These are phyloP conservation scores for Coleophoma cylindrospora DNA, from an alignment of 2,329 filamentous ascomycete genomes.

Conservation along the genomic window DNA sequence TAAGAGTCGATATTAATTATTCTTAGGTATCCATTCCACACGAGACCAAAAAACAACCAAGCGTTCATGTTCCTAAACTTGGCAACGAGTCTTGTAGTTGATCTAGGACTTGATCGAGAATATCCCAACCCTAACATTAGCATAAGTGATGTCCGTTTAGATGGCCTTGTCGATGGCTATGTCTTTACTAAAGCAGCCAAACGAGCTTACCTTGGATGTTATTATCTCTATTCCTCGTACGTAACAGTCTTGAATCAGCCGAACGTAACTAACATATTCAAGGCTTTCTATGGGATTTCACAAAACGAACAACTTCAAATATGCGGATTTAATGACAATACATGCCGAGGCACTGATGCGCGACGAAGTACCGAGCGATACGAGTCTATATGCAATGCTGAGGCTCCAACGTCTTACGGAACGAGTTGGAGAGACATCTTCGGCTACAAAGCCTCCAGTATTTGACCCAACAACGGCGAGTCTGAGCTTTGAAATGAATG, in stretches of 20 bases:
- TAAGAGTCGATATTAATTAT: neutral
- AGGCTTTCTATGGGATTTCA: slow-evolving; percentile 16
- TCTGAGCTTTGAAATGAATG: slow-evolving; percentile 17
- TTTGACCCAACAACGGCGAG: slow-evolving; percentile 9
- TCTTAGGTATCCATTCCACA: slow-evolving; percentile 22
- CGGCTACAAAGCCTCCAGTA: slow-evolving; percentile 1
- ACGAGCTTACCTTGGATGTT: slow-evolving; percentile 23
- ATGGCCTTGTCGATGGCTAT: slow-evolving; percentile 12
- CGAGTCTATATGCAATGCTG: slow-evolving; percentile 8
- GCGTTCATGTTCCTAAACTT: slow-evolving; percentile 25
- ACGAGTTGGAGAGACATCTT: slow-evolving; percentile 8
- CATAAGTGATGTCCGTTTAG: slow-evolving; percentile 9
- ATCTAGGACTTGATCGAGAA: slow-evolving; percentile 24
- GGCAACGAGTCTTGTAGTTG: slow-evolving; percentile 25
- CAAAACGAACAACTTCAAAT: slow-evolving; percentile 20
- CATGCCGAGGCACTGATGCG: slow-evolving; percentile 10
- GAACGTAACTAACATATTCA: neutral
- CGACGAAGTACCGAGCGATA: slow-evolving; percentile 7
- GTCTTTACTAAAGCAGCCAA: slow-evolving; percentile 17
- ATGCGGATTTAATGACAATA: slow-evolving; percentile 14
- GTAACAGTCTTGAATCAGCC: neutral
- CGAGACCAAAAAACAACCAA: slow-evolving; percentile 22
- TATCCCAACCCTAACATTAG: slow-evolving; percentile 13
- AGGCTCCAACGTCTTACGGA: slow-evolving; percentile 16
- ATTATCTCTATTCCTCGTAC: slow-evolving; percentile 24